A percentile compares a stretch with the other conserved stretches of the same genome.
These are phyloP conservation scores for Lipomyces orientalis DNA, from an alignment of 805 yeast species.

Conservation along the genomic window DNA sequence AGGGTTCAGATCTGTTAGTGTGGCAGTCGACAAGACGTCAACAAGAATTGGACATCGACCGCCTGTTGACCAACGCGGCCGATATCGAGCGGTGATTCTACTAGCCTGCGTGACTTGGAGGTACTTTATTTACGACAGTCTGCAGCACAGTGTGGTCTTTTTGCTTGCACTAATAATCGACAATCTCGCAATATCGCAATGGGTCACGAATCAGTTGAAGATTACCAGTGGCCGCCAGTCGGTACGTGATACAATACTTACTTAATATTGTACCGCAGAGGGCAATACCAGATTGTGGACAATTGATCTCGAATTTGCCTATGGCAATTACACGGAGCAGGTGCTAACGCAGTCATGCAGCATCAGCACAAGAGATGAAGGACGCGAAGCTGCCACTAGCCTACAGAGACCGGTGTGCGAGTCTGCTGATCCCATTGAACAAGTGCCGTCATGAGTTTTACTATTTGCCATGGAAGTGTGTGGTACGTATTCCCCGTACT, in stretches of 20 bases:
- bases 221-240: conserved; percentile 32
- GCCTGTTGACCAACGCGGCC: neutral
- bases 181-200: conserved; percentile 5
- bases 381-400: conserved; percentile 75
- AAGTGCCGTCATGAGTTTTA: conserved; percentile 63
- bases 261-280: neutral
- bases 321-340: neutral
- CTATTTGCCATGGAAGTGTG: conserved; percentile 72
- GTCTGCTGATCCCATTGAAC: conserved; percentile 62
- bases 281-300: neutral
- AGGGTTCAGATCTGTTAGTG: neutral
- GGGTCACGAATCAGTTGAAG: conserved; percentile 32
- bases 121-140: neutral
- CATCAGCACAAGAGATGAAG: conserved; percentile 84
- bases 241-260: conserved; percentile 17
- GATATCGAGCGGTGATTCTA: neutral
- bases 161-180: neutral
- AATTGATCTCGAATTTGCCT: neutral
- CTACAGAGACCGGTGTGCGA: conserved; percentile 85
- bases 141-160: neutral
- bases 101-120: neutral
- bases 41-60: neutral
- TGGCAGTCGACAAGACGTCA: no score
- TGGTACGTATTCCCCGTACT: conserved; percentile 4
- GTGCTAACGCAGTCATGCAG: conserved; percentile 46